These are phyloP conservation scores for Alternaria sp. DNA, from an alignment of 2,329 filamentous ascomycete species.

Conservation along the genomic window DNA sequence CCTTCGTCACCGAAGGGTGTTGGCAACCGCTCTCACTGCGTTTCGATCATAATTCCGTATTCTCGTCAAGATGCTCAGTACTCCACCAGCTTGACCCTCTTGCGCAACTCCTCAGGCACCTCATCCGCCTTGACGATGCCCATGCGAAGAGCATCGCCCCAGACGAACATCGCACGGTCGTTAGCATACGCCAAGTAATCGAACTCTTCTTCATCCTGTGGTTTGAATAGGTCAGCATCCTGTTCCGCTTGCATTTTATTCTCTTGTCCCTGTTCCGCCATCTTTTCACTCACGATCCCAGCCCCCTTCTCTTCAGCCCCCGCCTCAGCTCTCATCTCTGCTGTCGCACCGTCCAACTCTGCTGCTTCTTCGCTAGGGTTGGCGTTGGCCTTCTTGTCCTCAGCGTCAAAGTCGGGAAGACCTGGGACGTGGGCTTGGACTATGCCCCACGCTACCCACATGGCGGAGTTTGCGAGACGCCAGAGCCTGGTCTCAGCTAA, in stretches of 20 bases:
- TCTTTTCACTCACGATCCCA: slow-evolving; percentile 40
- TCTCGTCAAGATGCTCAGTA: slow-evolving; percentile 55
- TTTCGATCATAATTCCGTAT: background rate
- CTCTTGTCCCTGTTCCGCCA: slow-evolving; percentile 33
- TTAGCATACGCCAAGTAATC: slow-evolving; percentile 93
- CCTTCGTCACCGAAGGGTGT: background rate
- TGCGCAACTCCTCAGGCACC: slow-evolving; percentile 71
- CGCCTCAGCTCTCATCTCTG: slow-evolving; percentile 32
- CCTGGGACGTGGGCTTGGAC: slow-evolving; percentile 90
- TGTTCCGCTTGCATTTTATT: slow-evolving; percentile 34
- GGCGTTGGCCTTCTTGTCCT: slow-evolving; percentile 25
- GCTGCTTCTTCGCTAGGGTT: slow-evolving; percentile 32
- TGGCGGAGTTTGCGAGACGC: slow-evolving; percentile 85
- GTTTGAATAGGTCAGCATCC: slow-evolving; percentile 54
- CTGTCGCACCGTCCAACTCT: slow-evolving; percentile 39
- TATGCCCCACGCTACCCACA: slow-evolving; percentile 96
- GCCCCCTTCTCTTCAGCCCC: slow-evolving; percentile 30
- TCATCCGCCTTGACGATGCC: slow-evolving; percentile 79
- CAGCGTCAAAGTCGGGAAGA: slow-evolving; percentile 62
- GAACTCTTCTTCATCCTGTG: slow-evolving; percentile 73
- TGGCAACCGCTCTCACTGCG: background rate
- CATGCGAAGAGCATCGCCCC: slow-evolving; percentile 84
- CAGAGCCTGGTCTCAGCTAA: slow-evolving; percentile 83
- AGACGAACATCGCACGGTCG: slow-evolving; percentile 90
- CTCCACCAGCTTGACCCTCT: slow-evolving; percentile 73